Conservation (phyloP, 495 filamentous ascomycete genomes). For the Astrocystis sublimbata region DNA sequence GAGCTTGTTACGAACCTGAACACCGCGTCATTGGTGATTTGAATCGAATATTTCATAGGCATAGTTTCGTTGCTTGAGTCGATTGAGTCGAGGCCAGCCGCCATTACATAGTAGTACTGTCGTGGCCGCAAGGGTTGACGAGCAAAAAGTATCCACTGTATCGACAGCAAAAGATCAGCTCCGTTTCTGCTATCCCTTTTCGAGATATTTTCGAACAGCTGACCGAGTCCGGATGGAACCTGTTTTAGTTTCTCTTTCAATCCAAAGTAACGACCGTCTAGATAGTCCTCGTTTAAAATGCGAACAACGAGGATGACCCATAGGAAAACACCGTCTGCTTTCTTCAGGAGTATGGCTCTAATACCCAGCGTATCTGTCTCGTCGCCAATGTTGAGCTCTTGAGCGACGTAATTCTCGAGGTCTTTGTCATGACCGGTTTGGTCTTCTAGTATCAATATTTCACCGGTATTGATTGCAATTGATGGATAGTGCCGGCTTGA, state of each 20-base stretch:
- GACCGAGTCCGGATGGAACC: slow-evolving; percentile 35
- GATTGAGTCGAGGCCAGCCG: slow-evolving; percentile 4
- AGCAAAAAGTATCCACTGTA: slow-evolving; percentile 44
- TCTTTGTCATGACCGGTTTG: slow-evolving; percentile 21
- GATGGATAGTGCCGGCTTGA: slow-evolving; percentile 40
- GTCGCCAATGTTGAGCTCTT: not conserved
- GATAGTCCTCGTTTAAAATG: slow-evolving; percentile 40
- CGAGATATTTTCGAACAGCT: slow-evolving; percentile 42
- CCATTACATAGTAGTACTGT: slow-evolving; percentile 40
- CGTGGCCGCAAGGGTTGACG: slow-evolving; percentile 28
- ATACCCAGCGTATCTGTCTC: slow-evolving; percentile 18
- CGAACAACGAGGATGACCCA: slow-evolving; percentile 43
- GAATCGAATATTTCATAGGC: too few relatives aligned
- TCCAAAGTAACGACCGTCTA: slow-evolving; percentile 25
- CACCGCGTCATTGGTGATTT: slow-evolving; percentile 17
- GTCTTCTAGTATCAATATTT: slow-evolving; percentile 27
- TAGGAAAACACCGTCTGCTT: slow-evolving; percentile 43
- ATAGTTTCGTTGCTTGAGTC: too few relatives aligned
- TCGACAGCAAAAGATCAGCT: slow-evolving; percentile 31
- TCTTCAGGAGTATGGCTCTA: slow-evolving; percentile 28
- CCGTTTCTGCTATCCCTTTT: slow-evolving; percentile 26
- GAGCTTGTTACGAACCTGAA: slow-evolving; percentile 35
- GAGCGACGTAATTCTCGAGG: slow-evolving; percentile 7
- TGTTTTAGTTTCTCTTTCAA: slow-evolving; percentile 29
- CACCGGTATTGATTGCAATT: slow-evolving; percentile 22